Conservation (phyloP, 78 protist species). For the Polysphondylium violaceum region DNA sequence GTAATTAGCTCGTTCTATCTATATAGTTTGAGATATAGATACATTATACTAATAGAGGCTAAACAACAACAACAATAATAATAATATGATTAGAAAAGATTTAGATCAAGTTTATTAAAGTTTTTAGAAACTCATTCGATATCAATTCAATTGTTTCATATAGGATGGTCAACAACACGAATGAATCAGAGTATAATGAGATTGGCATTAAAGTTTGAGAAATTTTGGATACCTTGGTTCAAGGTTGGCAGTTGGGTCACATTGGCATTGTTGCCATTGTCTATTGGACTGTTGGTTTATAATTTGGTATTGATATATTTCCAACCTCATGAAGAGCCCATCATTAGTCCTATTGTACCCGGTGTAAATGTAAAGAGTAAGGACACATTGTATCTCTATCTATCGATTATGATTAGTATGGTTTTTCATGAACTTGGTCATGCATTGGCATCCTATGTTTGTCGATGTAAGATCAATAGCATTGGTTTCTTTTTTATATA, state of each 20-base stretch:
- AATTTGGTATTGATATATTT: slow-evolving; percentile 15
- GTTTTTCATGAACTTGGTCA: slow-evolving; percentile 60
- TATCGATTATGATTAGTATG: not conserved
- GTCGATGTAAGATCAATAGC: slow-evolving; percentile 27
- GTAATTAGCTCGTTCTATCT: not conserved
- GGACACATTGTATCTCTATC: not conserved
- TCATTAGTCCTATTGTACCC: slow-evolving; percentile 58
- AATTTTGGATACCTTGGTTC: slow-evolving; percentile 55
- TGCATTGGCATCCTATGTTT: slow-evolving; percentile 26
- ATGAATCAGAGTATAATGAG: slow-evolving; percentile 3
- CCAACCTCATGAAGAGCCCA: slow-evolving; percentile 15
- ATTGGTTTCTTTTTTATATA: slow-evolving; percentile 37
- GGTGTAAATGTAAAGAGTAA: slow-evolving; percentile 19
- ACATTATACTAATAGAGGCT: not conserved
- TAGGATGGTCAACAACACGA: slow-evolving; percentile 29
- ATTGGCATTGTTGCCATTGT: slow-evolving; percentile 1
- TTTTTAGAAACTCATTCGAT: slow-evolving; percentile 3
- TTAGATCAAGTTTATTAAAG: slow-evolving; percentile 10
- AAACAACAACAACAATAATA: too few species aligned
- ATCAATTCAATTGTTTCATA: slow-evolving; percentile 23
- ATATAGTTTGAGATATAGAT: not conserved
- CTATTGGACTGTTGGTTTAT: not conserved
- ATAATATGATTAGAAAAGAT: too few species aligned
- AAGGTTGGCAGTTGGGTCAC: slow-evolving; percentile 23
- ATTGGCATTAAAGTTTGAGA: slow-evolving; percentile 16